Percentiles rank a stretch among this genome's conserved stretches.
These are phyloP conservation scores for Westerdykella ornata DNA, from an alignment of 2,329 filamentous ascomycete species.

Conservation along the genomic window DNA sequence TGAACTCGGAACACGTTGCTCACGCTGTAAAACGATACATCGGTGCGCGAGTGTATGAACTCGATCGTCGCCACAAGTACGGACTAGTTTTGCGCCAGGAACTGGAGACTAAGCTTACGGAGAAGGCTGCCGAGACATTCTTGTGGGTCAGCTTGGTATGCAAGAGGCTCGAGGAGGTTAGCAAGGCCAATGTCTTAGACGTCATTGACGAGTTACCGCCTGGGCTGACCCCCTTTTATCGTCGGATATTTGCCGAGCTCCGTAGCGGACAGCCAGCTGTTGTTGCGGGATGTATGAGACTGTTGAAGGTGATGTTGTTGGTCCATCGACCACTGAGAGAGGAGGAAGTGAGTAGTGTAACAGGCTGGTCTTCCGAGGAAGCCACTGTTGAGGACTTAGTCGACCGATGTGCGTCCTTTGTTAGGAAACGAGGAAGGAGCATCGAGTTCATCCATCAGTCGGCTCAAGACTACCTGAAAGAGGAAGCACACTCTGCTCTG, in stretches of 20 bases:
- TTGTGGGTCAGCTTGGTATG: slow-evolving; percentile 42
- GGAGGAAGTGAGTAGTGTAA: too few species aligned
- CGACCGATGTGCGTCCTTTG: slow-evolving; percentile 37
- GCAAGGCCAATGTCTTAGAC: background rate
- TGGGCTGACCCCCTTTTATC: too few species aligned
- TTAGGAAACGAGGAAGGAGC: slow-evolving; percentile 25
- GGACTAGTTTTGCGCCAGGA: background rate
- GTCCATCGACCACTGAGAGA: too few species aligned
- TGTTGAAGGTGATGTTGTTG: too few species aligned
- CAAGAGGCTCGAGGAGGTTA: slow-evolving; percentile 19
- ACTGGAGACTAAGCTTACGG: slow-evolving; percentile 6
- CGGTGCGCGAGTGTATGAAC: slow-evolving; percentile 17
- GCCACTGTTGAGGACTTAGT: slow-evolving; percentile 14
- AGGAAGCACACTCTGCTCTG: background rate
- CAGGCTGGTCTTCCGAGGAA: too few species aligned
- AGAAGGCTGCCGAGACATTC: slow-evolving; percentile 37
- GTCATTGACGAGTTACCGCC: too few species aligned
- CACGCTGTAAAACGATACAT: slow-evolving; percentile 36
- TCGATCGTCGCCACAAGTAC: slow-evolving; percentile 6
- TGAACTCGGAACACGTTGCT: slow-evolving; percentile 25
- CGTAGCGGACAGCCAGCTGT: too few species aligned
- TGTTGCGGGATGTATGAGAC: too few species aligned
- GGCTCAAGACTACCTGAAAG: slow-evolving; percentile 37
- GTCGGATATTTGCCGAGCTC: too few species aligned
- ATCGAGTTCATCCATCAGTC: slow-evolving; percentile 40